Percentiles rank a stretch among this genome's conserved stretches.
phyloP scores from a whole-genome alignment of 106 monocot genomes.

The Amphibolis antarctica region DNA sequence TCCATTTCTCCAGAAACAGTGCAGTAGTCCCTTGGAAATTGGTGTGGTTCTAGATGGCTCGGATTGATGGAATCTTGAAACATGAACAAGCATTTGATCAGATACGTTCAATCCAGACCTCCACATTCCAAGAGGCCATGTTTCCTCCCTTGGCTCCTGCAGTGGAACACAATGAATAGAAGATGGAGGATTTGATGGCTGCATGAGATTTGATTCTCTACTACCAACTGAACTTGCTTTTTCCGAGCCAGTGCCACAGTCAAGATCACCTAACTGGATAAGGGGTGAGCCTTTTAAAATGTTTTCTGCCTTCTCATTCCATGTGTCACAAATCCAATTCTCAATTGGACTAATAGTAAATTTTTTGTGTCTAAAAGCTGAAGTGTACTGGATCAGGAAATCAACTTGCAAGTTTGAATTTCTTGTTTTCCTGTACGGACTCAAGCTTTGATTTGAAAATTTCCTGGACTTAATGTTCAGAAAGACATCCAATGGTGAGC shows the following conservation, averaged over 20 bases:
- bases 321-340: conserved; percentile 20
- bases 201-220: conserved; percentile 1
- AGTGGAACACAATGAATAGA: conserved; percentile 1
- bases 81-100: conserved; percentile 11
- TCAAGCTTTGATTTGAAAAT: conserved; percentile 17
- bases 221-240: conserved; percentile 11
- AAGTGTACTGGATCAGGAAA: conserved; percentile 13
- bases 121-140: not conserved
- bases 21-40: conserved; percentile 39
- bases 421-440: conserved; percentile 23
- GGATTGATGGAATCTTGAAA: conserved; percentile 16
- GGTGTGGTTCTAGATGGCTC: conserved; percentile 3
- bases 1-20: conserved; percentile 30
- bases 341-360: conserved; percentile 16
- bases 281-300: conserved; percentile 16
- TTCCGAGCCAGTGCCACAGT: conserved; percentile 5
- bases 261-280: conserved; percentile 13
- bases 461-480: conserved; percentile 16
- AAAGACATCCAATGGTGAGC: conserved; percentile 6
- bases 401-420: conserved; percentile 9
- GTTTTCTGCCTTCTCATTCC: conserved; percentile 6
- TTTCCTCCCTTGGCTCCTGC: not conserved
- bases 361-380: conserved; percentile 7
- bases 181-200: conserved; percentile 6
- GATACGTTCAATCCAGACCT: conserved; percentile 8